A percentile compares a stretch with the other conserved stretches of the same genome.
Evolutionary conservation across 2,329 filamentous ascomycete species (phyloP).

Genomic region (Calonectria montana): DNA sequence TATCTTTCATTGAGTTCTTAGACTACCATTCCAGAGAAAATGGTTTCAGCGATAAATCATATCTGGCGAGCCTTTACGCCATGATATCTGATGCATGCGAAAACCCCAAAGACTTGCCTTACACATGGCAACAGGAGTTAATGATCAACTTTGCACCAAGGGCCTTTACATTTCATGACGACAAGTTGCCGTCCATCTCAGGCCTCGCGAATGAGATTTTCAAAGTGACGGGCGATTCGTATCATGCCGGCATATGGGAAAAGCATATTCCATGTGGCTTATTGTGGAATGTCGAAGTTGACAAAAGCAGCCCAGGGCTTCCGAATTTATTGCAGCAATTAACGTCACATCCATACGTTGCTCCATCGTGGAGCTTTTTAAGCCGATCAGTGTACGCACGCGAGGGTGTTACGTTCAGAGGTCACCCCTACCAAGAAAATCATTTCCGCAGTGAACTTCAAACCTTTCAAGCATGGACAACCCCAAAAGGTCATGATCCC

Average conservation of each 20-base stretch:
- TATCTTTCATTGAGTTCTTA: not conserved
- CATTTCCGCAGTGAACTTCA: not conserved
- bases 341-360: not conserved
- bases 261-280: not conserved
- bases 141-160: not conserved
- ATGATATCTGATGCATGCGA: not conserved
- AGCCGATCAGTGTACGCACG: not conserved
- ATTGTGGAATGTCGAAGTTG: not conserved
- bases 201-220: not conserved
- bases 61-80: not conserved
- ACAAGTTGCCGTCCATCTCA: not conserved
- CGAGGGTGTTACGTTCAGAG: not conserved
- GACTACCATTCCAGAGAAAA: not conserved
- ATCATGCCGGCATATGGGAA: not conserved
- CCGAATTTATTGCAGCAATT: not conserved
- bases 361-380: not conserved
- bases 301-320: not conserved
- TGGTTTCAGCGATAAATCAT: not conserved
- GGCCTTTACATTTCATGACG: not conserved
- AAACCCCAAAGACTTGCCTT: not conserved
- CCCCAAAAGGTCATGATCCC: not conserved
- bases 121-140: not conserved
- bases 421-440: not conserved
- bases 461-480: not conserved
- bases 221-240: not conserved